Evolutionary conservation across 1,284 basidiomycete genomes (phyloP), one percentile per base, ranked within the genome.

Genomic region (Pseudozyma pruni): DNA sequence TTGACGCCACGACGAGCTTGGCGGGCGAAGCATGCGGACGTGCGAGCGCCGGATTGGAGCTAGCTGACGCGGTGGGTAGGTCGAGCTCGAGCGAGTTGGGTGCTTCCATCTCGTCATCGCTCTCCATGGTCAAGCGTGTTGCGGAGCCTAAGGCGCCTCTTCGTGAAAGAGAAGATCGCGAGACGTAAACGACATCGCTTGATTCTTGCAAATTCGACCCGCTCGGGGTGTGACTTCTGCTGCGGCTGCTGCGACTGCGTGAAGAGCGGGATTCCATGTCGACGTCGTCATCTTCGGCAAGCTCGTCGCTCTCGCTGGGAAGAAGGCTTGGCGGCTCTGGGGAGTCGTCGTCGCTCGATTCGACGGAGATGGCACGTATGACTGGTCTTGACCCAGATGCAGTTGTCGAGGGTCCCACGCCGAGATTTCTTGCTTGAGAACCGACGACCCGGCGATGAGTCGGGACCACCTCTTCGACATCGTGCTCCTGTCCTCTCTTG

Each of bases 71-170:
- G 41, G 11, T 41, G 11, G 40, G 45, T 3, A 41, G 29, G 14
- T 53, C 53, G 1, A 35, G 33, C 5, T 47, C 44, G 11, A 25
- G 48, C 3, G 32, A 31, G 1, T 9, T 38, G 8, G 37, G 37
- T 3, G 13, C 14, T 17, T 51, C 47, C 16, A 37, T 33, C 3
- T 56, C 53, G n/a, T 64, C 50, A n/a, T 66, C 55, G 29, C 47
- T 58, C n/a, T 59, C 55, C 37, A 42, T 34, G 6, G 42, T 32
- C 22, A 66, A 33, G 2, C 20, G 42, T 23, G 46, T 22, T 13
- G 45, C 37, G 2, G 62, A 49, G 11, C 56, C 32, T 3, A 66
- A 29, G 4, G 49, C 53, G 13, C 62, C 51, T 41, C 62, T 46
- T 8, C 62, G 49, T 7, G 54, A 48, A 8, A 50, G 10, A 1